phyloP scores from a whole-genome alignment of 257 asterid species.

The Solanum clarkiae region DNA sequence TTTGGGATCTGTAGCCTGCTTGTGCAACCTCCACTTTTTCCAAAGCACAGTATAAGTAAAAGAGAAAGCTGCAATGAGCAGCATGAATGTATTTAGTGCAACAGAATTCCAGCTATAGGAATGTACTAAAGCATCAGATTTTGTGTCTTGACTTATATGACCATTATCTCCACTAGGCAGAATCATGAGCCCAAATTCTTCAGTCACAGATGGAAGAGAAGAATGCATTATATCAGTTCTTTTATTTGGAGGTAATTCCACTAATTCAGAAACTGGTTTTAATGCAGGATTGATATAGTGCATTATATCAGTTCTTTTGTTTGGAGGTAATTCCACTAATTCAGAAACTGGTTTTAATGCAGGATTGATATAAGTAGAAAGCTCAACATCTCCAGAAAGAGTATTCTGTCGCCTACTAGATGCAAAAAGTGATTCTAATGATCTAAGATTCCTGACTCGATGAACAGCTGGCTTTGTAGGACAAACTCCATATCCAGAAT shows the following conservation, averaged over 20 bases:
- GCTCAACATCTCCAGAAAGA: constrained; percentile 34
- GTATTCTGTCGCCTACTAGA: constrained; percentile 24
- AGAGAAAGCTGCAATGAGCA: constrained; percentile 18
- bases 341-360: constrained; percentile 8
- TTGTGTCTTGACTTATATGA: constrained; percentile 9
- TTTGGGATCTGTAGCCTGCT: constrained; percentile 25
- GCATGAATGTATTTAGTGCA: constrained; percentile 21
- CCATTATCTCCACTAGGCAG: constrained; percentile 22
- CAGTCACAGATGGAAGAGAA: constrained; percentile 21
- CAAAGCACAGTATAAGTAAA: constrained; percentile 2
- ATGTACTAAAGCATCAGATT: constrained; percentile 9
- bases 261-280: constrained; percentile 10
- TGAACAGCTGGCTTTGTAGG: constrained; percentile 41
- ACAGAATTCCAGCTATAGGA: constrained; percentile 27
- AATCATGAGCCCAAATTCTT: constrained; percentile 13
- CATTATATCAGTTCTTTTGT: constrained; percentile 16
- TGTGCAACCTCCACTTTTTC: constrained; percentile 8
- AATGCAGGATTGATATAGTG: constrained; percentile 14
- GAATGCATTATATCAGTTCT: constrained; percentile 28
- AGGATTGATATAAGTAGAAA: constrained; percentile 24
- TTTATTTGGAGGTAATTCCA: constrained; percentile 15
- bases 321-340: constrained; percentile 14
- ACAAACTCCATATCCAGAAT: constrained; percentile 20
- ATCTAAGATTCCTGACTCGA: constrained; percentile 47
- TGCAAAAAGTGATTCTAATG: constrained; percentile 35